Evolutionary conservation across 345 rosid species (phyloP).

Genomic region (Turnera subulata): DNA sequence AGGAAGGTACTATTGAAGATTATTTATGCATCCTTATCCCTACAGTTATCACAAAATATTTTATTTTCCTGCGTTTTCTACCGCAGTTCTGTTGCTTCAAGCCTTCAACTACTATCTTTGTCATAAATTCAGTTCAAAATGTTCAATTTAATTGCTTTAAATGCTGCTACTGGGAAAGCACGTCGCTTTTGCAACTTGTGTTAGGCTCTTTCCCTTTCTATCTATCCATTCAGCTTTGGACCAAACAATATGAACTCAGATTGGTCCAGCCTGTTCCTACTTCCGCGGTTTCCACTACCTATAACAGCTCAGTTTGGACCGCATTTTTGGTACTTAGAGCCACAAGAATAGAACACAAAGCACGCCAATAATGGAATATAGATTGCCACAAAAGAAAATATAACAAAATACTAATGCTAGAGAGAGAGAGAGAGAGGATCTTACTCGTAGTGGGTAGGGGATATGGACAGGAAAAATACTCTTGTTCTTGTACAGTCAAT

Average conservation of each 20-base stretch:
- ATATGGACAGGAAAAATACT: slow-evolving; percentile 77
- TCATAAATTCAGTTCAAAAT: no score
- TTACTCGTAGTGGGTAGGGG: slow-evolving; percentile 92
- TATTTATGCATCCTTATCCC: not conserved
- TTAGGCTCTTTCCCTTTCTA: not conserved
- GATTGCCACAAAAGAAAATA: not conserved
- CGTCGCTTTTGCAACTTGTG: not conserved
- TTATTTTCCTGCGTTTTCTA: not conserved
- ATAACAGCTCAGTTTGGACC: slow-evolving; percentile 21
- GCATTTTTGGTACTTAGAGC: slow-evolving; percentile 19
- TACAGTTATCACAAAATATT: not conserved
- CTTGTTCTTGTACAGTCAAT: slow-evolving; percentile 46
- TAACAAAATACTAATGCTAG: not conserved
- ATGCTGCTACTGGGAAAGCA: not conserved
- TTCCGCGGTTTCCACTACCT: no score
- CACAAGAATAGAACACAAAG: not conserved
- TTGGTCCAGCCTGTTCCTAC: not conserved
- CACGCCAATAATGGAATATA: not conserved
- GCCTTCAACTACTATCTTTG: no score
- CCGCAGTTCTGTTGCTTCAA: no score
- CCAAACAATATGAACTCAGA: not conserved
- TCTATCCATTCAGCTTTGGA: not conserved
- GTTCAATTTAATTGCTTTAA: slow-evolving; percentile 1
- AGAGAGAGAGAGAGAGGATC: slow-evolving; percentile 8
- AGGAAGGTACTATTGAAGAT: no score